Conservation (phyloP, 192 early-diverging fungal species). For the Chytriomyces sp. region DNA sequence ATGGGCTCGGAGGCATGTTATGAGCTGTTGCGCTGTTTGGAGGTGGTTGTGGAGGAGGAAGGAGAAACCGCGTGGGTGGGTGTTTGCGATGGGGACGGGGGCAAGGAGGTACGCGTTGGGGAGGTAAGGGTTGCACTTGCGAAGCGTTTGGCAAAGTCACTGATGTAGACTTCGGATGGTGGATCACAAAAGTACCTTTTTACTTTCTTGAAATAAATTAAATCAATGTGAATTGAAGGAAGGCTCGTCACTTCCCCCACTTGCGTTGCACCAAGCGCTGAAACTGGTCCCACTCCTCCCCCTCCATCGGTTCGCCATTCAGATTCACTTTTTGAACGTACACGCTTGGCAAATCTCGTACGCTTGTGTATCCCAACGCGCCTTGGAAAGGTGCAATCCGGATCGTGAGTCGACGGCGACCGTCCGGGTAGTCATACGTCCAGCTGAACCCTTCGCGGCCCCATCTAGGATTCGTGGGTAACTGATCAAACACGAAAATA, state of each 20-base stretch:
- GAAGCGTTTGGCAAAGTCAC: not conserved
- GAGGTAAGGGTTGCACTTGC: not conserved
- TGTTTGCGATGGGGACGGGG: not conserved
- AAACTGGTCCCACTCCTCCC: conserved; percentile 21
- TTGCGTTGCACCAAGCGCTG: conserved; percentile 21
- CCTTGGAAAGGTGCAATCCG: conserved; percentile 30
- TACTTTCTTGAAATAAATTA: not conserved
- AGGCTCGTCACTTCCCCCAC: not conserved
- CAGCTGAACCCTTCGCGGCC: conserved; percentile 34
- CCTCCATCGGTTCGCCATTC: conserved; percentile 18
- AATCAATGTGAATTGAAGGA: not conserved
- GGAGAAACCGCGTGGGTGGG: not conserved
- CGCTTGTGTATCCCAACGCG: not conserved
- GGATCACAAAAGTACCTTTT: not conserved
- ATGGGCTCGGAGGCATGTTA: not conserved
- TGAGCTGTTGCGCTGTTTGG: not conserved
- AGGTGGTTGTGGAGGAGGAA: not conserved
- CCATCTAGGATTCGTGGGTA: conserved; percentile 23
- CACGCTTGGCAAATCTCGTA: conserved; percentile 34
- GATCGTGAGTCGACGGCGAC: conserved; percentile 20
- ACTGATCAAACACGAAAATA: conserved; percentile 44
- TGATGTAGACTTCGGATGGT: not conserved
- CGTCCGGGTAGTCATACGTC: conserved; percentile 31
- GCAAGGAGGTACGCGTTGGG: not conserved
- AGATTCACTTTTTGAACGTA: conserved; percentile 26